Conservation (phyloP, 306 rosid species). For the Luffa acutangula region DNA sequence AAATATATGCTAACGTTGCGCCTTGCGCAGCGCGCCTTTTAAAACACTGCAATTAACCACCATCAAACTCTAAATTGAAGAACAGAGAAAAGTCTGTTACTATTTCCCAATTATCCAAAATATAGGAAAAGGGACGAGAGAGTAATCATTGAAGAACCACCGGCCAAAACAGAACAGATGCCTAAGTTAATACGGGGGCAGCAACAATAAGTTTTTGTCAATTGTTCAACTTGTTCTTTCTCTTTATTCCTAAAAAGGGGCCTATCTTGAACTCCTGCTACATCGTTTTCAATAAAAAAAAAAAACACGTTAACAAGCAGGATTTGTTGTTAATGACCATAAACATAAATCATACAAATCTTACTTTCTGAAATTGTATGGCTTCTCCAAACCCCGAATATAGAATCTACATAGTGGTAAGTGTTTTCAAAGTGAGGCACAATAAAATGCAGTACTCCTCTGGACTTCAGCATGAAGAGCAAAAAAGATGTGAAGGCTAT, state of each 20-base stretch:
- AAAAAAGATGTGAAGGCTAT: not conserved
- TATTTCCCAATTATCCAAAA: not conserved
- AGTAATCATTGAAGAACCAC: not conserved
- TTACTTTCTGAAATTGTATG: not conserved
- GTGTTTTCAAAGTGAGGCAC: not conserved
- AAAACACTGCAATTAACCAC: not conserved
- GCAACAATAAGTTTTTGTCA: not conserved
- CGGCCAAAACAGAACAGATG: not conserved
- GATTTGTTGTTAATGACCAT: not conserved
- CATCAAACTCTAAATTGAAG: not conserved
- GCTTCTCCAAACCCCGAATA: not conserved
- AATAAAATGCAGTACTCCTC: not conserved
- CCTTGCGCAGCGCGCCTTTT: too few relatives aligned
- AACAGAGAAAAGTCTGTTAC: not conserved
- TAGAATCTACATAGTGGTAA: not conserved
- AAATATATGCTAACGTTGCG: too few relatives aligned
- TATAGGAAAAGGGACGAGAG: not conserved
- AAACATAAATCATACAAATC: not conserved
- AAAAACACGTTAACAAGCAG: not conserved
- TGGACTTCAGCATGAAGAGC: not conserved
- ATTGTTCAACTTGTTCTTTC: not conserved
- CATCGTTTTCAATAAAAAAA: not conserved
- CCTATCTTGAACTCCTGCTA: not conserved
- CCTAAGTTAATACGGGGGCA: not conserved
- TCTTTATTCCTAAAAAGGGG: not conserved